phyloP scores from a whole-genome alignment of 768 basidiomycete genomes.

The Boletellus ananas region DNA sequence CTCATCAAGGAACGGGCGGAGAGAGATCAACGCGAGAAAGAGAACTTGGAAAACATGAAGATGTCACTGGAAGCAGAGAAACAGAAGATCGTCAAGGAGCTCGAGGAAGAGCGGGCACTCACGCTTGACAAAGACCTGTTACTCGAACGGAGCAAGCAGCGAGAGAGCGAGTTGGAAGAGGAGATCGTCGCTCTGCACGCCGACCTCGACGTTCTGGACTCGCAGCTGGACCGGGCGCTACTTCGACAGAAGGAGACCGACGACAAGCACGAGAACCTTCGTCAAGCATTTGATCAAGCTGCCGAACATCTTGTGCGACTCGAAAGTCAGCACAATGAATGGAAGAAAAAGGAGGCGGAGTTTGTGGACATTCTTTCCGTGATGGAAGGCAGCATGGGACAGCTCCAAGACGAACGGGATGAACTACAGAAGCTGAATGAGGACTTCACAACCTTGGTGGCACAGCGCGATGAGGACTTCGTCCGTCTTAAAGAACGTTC shows the following conservation, averaged over 20 bases:
- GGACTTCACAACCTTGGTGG: conserved; percentile 63
- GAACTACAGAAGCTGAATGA: conserved; percentile 62
- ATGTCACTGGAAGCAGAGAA: conserved; percentile 84
- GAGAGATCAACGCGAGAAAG: conserved; percentile 77
- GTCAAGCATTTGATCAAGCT: conserved; percentile 75
- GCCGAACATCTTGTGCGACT: conserved; percentile 81
- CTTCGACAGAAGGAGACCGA: conserved; percentile 75
- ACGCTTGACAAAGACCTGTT: conserved; percentile 79
- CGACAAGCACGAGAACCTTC: conserved; percentile 69
- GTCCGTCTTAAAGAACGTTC: conserved; percentile 69
- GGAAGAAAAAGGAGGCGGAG: conserved; percentile 61
- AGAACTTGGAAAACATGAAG: conserved; percentile 73
- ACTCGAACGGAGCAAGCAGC: conserved; percentile 78
- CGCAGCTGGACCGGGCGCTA: conserved; percentile 79
- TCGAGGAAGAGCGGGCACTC: conserved; percentile 78
- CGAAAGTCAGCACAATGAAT: conserved; percentile 71
- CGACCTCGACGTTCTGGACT: conserved; percentile 81
- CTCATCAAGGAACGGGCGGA: conserved; percentile 83
- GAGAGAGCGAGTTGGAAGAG: conserved; percentile 83
- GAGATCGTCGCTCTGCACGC: conserved; percentile 75
- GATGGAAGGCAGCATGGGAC: conserved; percentile 57
- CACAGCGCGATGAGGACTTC: conserved; percentile 80
- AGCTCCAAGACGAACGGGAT: conserved; percentile 54
- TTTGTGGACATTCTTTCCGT: conserved; percentile 53
- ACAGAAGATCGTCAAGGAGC: conserved; percentile 70